Evolutionary conservation across 768 basidiomycete genomes (phyloP), one percentile per base, ranked within the genome.

Genomic region (Chalciporus pseudorubinellus): DNA sequence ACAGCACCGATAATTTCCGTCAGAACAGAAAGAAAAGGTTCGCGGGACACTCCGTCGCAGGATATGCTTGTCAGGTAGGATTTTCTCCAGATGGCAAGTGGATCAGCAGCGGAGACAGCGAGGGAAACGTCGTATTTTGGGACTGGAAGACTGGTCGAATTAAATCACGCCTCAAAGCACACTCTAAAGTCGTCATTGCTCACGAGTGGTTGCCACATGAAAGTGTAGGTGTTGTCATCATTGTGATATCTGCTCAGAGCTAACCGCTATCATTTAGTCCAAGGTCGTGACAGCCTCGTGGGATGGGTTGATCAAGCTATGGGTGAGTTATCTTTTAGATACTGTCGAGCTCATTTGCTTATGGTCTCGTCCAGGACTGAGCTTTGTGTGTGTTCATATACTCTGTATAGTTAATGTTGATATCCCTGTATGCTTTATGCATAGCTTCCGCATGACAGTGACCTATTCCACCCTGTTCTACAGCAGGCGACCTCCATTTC

Each of bases 151-250:
- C 87, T n/a, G 91, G 94, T 2, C 84, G 92, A 56, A 94, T 98
- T 69, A 92, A 95, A 73, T 92, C 89, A 49, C 77, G 92, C 34
- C 70, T 98, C 49, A 83, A 84, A 57, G 92, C 92, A 3, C 97
- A 98, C 69, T 84, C 81, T 12, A 93, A 98, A 72, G 95, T 97
- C n/a, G 91, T 98, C 46, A 98, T 99, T 61, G 83, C 92, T 19
- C 97, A 99, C 64, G 92, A 92, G 65, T 99, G 97, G 97, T 72
- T 99, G 52, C 97, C 95, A 46, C 95, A 99, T 67, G 97, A 99
- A 68, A 85, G 89, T 39, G 95, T 97, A 66, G 72, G 92, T 80
- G 39, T 29, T 11, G 34, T 33, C 11, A 48, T 52, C 26, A 11
- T 46, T 41, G 20, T 24, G 22, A 26, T 36, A n/a, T 19, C 28